phyloP scores from a whole-genome alignment of 192 early-diverging fungal species.

The Physocladia obscura region DNA sequence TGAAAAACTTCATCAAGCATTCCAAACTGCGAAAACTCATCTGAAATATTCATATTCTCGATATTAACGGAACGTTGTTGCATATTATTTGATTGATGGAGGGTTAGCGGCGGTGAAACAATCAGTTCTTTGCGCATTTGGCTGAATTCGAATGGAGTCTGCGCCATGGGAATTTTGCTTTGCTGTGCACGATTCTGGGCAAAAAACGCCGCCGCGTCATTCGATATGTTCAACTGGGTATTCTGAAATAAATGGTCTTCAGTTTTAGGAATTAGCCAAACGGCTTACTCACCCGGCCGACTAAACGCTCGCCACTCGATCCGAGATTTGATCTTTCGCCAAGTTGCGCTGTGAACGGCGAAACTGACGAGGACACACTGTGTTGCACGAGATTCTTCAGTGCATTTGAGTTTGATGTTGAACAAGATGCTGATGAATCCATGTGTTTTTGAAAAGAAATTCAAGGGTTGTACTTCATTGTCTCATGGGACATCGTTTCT shows the following conservation, averaged over 20 bases:
- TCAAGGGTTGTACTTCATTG: too few species aligned
- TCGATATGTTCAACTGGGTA: background rate
- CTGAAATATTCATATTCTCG: background rate
- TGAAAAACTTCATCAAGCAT: background rate
- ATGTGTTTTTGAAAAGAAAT: too few species aligned
- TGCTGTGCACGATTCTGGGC: background rate
- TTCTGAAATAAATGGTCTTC: background rate
- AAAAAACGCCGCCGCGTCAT: slow-evolving; percentile 7
- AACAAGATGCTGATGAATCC: slow-evolving; percentile 5
- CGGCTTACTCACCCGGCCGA: background rate
- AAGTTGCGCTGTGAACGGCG: background rate
- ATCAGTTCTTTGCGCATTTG: background rate
- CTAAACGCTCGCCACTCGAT: background rate
- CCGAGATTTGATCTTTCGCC: background rate
- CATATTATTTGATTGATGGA: too few species aligned
- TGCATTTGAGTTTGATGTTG: slow-evolving; percentile 1
- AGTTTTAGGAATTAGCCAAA: background rate
- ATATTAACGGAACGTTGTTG: too few species aligned
- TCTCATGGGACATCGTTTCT: too few species aligned
- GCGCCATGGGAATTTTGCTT: background rate
- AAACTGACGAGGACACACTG: background rate
- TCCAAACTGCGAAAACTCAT: slow-evolving; percentile 6
- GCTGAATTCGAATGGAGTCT: background rate
- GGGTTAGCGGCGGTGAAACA: background rate
- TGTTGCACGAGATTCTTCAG: slow-evolving; percentile 16